phyloP scores from a whole-genome alignment of 2,329 filamentous ascomycete species.

The Dothideomycetidae sp. region DNA sequence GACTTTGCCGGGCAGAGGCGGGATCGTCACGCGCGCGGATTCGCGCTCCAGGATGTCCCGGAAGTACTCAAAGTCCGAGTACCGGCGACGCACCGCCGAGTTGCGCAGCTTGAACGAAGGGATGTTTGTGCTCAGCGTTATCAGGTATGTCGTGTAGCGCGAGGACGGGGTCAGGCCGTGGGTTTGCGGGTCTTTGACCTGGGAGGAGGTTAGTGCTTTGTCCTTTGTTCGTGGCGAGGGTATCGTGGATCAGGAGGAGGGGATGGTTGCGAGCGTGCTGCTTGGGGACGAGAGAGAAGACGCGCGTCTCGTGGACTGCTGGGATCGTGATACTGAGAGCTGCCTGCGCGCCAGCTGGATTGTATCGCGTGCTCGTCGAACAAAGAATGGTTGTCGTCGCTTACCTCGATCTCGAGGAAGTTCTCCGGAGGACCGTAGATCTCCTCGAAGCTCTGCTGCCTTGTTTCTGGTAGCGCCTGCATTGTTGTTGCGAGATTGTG shows the following conservation, averaged over 20 bases:
- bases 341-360: neutral
- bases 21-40: constrained; percentile 85
- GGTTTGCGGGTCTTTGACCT: constrained; percentile 88
- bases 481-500: too few relatives aligned
- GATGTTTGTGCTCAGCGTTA: constrained; percentile 95
- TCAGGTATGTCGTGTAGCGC: constrained; percentile 97
- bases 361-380: neutral
- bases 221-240: neutral
- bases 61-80: constrained; percentile 98
- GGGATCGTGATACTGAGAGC: constrained; percentile 4
- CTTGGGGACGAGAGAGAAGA: constrained; percentile 7
- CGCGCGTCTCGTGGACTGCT: neutral
- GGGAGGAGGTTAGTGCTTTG: constrained; percentile 13
- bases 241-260: constrained; percentile 2
- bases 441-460: constrained; percentile 94
- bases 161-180: constrained; percentile 61
- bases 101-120: constrained; percentile 89
- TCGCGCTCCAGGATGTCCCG: constrained; percentile 95
- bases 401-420: constrained; percentile 93
- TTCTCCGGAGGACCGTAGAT: constrained; percentile 98
- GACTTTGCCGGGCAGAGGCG: constrained; percentile 88
- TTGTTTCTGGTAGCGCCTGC: constrained; percentile 52
- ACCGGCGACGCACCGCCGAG: constrained; percentile 77
- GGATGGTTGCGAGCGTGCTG: too few relatives aligned
- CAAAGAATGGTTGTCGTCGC: constrained; percentile 17